Evolutionary conservation across 139 green algal species (phyloP).

Genomic region (Chlorella vulgaris): DNA sequence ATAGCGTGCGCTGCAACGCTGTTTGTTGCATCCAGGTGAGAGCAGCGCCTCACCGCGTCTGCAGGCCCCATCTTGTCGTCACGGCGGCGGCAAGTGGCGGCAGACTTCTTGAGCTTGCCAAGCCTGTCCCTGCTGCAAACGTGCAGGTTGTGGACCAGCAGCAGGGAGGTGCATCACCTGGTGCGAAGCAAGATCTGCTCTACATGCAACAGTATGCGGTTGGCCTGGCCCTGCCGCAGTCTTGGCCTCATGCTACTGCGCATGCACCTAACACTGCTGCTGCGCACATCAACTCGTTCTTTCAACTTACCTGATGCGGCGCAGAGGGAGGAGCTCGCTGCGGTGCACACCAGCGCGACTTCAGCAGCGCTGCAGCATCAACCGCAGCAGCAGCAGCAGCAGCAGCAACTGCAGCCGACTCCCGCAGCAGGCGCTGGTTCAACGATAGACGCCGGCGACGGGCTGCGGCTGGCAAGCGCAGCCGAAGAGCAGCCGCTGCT

Average conservation of each 20-base stretch:
- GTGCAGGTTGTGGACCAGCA: slow-evolving; percentile 47
- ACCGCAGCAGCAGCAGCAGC: neutral
- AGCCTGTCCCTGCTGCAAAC: too few relatives aligned
- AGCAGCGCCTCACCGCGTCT: neutral
- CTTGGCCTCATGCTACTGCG: too few relatives aligned
- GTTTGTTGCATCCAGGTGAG: slow-evolving; percentile 3
- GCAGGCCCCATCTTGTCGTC: neutral
- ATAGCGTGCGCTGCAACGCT: slow-evolving; percentile 3
- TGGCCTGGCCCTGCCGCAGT: too few relatives aligned
- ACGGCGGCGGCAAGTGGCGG: too few relatives aligned
- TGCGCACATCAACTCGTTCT: neutral
- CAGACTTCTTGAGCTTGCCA: too few relatives aligned
- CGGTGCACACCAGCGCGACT: neutral
- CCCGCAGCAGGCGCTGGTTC: neutral
- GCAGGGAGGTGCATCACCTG: slow-evolving; percentile 33
- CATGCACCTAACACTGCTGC: too few relatives aligned
- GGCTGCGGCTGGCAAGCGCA: neutral
- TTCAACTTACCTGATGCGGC: neutral
- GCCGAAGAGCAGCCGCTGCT: slow-evolving; percentile 30
- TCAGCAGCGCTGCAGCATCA: neutral
- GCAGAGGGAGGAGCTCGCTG: slow-evolving; percentile 17
- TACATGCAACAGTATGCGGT: too few relatives aligned
- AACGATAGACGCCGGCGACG: neutral
- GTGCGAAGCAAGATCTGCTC: too few relatives aligned
- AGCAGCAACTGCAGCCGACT: neutral